Conservation (phyloP, 495 filamentous ascomycete species). For the Jackrogersella multiformis region DNA sequence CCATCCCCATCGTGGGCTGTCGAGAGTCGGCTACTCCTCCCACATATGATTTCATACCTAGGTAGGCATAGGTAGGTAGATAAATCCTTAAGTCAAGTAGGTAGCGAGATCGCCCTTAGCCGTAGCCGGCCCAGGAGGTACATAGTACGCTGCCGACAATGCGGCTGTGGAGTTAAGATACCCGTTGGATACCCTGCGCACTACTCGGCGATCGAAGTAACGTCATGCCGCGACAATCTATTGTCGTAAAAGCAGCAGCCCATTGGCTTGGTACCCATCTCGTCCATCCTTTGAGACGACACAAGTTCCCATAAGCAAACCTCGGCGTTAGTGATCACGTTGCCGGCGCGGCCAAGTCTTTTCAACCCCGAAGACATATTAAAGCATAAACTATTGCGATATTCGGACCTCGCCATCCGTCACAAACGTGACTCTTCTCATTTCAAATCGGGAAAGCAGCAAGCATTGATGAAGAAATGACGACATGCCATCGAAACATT, state of each 20-base stretch:
- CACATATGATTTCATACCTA: conserved; percentile 45
- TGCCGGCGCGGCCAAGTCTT: conserved; percentile 16
- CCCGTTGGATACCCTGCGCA: conserved; percentile 19
- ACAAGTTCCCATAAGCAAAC: conserved; percentile 21
- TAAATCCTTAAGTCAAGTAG: conserved; percentile 24
- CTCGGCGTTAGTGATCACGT: conserved; percentile 25
- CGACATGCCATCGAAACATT: conserved; percentile 24
- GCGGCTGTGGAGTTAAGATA: conserved; percentile 38
- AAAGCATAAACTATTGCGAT: conserved; percentile 26
- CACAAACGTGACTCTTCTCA: conserved; percentile 1
- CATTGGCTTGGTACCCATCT: conserved; percentile 28
- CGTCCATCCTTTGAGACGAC: conserved; percentile 13
- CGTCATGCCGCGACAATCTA: conserved; percentile 35
- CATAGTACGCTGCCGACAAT: conserved; percentile 36
- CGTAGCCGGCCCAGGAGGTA: conserved; percentile 17
- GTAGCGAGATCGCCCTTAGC: conserved; percentile 30
- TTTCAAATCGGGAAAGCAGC: conserved; percentile 26
- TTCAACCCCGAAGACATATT: conserved; percentile 20
- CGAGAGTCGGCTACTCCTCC: conserved; percentile 41
- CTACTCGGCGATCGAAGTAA: conserved; percentile 39
- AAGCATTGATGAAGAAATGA: conserved; percentile 16
- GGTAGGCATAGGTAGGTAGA: too few relatives aligned
- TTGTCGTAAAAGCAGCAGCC: conserved; percentile 25
- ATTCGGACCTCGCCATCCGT: conserved; percentile 22
- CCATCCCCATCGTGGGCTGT: conserved; percentile 8